Evolutionary conservation across 768 basidiomycete genomes (phyloP).

Genomic region (Leccinum pellstonianum): DNA sequence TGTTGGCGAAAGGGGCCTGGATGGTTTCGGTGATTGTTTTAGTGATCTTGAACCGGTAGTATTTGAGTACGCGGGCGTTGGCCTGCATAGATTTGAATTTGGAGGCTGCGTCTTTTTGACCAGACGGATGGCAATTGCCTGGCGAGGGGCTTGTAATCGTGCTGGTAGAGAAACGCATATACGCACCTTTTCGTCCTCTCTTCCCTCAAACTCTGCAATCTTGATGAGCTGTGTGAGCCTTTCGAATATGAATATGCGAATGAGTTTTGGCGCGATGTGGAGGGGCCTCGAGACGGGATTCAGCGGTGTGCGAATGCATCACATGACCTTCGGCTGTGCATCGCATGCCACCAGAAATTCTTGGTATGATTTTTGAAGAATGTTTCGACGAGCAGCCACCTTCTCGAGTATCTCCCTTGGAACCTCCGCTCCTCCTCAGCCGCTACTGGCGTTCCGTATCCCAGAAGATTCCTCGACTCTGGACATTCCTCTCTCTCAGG

Average conservation of each 20-base stretch:
- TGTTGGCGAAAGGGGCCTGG: constrained; percentile 57
- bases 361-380: constrained; percentile 28
- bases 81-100: constrained; percentile 94
- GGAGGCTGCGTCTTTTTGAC: constrained; percentile 95
- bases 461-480: constrained; percentile 20
- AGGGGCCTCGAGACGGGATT: no score
- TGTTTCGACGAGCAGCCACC: constrained; percentile 11
- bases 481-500: constrained; percentile 25
- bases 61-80: constrained; percentile 89
- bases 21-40: constrained; percentile 44
- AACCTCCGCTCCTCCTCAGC: constrained; percentile 26
- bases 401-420: constrained; percentile 1
- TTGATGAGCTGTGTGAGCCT: constrained; percentile 60
- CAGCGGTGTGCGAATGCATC: no score
- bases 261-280: no score
- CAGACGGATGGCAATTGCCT: constrained; percentile 93
- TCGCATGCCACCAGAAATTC: constrained; percentile 39
- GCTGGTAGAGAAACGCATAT: neutral
- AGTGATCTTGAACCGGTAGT: constrained; percentile 88
- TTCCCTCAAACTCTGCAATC: constrained; percentile 90
- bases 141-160: neutral
- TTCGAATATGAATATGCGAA: no score
- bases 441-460: constrained; percentile 26
- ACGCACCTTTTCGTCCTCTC: constrained; percentile 88
- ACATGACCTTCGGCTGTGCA: neutral